Conservation (phyloP, 805 yeast genomes). For the Lipomyces orientalis region DNA sequence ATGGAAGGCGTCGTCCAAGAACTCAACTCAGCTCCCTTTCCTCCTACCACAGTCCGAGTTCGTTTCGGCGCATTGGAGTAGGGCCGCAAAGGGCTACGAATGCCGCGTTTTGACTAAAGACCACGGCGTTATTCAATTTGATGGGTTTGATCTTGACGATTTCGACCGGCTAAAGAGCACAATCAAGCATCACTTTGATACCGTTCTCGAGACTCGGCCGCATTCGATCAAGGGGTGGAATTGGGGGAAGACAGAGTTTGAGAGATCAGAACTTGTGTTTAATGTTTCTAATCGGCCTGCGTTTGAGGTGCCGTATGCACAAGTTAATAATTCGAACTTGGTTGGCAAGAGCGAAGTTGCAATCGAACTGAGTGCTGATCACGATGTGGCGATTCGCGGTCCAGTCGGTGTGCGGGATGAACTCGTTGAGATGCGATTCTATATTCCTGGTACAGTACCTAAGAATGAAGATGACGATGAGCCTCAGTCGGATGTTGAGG, state of each 20-base stretch:
- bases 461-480: conserved; percentile 48
- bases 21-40: conserved; percentile 63
- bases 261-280: conserved; percentile 87
- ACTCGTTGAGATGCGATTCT: conserved; percentile 90
- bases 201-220: conserved; percentile 79
- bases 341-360: conserved; percentile 95
- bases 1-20: conserved; percentile 71
- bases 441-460: conserved; percentile 81
- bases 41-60: conserved; percentile 86
- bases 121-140: conserved; percentile 82
- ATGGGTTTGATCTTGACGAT: conserved; percentile 90
- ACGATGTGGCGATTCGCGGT: conserved; percentile 51
- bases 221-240: conserved; percentile 98
- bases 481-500: conserved; percentile 50
- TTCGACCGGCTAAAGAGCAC: conserved; percentile 81
- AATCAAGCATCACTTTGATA: conserved; percentile 73
- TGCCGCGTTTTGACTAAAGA: conserved; percentile 86
- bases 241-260: conserved; percentile 95
- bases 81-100: conserved; percentile 92
- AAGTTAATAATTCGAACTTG: conserved; percentile 81
- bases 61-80: conserved; percentile 82
- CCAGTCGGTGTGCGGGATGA: conserved; percentile 82
- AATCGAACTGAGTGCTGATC: conserved; percentile 68
- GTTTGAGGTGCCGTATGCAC: conserved; percentile 85
- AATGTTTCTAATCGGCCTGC: conserved; percentile 85